Base-by-base conservation (phyloP, 2,329 filamentous ascomycete species). In the Clonostachys sp. region DNA sequence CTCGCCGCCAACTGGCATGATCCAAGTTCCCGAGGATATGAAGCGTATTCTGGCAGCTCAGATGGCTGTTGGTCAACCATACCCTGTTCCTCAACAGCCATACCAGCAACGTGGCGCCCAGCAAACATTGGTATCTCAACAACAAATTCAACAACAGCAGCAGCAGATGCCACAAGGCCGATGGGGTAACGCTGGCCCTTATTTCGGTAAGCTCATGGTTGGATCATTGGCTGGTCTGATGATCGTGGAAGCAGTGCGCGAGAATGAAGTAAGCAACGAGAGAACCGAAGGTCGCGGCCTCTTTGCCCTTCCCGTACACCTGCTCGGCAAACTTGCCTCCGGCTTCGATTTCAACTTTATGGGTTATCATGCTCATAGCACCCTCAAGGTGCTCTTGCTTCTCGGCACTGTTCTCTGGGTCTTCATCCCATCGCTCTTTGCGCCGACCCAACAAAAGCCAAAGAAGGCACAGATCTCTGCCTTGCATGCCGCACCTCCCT, bases 161-260 rank as follows among this genome's bases (percentile, higher is more conserved):
- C 66, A 73, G 34, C 70, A 72, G 46, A 72, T 72, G 53, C 75
- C 78, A 52, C 68, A 72, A 50, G 70, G 69, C 47, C 68, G 74
- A 35, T 85, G 81, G 80, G 73, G 72, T 45, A 75, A 73, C 50
- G 66, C 71, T 6, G 72, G 66, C 12, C 78, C 77, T 2, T 84
- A 83, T 51, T 77, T 80, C 49, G 81, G 80, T 45, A 95, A 95
- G 68, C 77, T 96, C 54, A 94, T 96, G 89, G 84, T 96, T 6
- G 92, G 92, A 40, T 92, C 91, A 16, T 78, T 97, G 50, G 92
- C 91, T 20, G 91, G 90, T 13, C 74, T 97, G 16, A 96, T 97
- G 91, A 78, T 96, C 34, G 70, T 96, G 55, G 91, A 96, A 67
- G 90, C 89, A 2, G 75, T 91, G 47, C 76, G 77, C 35, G 80